Evolutionary conservation across 2,329 filamentous ascomycete genomes (phyloP), one percentile per base, ranked within the genome.

Genomic region (Paraphoma chrysanthemicola): DNA sequence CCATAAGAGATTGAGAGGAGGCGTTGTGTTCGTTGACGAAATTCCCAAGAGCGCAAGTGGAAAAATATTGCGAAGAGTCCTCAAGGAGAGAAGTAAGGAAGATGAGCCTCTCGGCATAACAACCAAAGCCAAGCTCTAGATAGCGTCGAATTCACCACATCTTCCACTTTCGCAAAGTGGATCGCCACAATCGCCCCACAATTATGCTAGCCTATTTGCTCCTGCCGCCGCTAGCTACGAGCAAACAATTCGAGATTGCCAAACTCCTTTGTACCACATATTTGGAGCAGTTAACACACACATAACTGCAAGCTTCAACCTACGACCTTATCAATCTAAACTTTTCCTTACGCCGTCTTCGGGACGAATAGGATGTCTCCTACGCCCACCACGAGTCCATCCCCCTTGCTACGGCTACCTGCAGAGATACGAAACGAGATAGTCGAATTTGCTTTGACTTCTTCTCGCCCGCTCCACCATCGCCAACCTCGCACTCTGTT

Each of bases 1-100:
- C n/a, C 70, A 73, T 28, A 73, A 73, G 60, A 54, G 67, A 39
- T 18, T 72, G 14, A 56, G 70, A 46, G 70, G 70, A 3, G 69
- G 69, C 1, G 69, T 81, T 12, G 77, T 77, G 39, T 81, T 82
- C 46, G 69, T 80, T 2, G 74, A 78, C 10, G 78, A 79, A 59
- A 78, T 82, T 28, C 80, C 80, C 1, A 82, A 82, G 74, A 79
- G 75, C 38, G 74, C 76, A 12, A 78, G 74, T 52, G 80, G 80
- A 4, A 82, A 82, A 74, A 82, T 82, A 47, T 51, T 82, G 59
- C 69, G 80, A 18, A 48, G 67, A 1, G 30, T 69, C 33, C 39
- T 70, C 17, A 70, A 70, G 52, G 67, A 66, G 44, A 54, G 65
- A 30, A 56, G 54, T 31, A 63, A 62, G 23, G 43, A 38, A 8